Evolutionary conservation across 202 grass and related monocot genomes (phyloP).

Genomic region (Setaria viridis): DNA sequence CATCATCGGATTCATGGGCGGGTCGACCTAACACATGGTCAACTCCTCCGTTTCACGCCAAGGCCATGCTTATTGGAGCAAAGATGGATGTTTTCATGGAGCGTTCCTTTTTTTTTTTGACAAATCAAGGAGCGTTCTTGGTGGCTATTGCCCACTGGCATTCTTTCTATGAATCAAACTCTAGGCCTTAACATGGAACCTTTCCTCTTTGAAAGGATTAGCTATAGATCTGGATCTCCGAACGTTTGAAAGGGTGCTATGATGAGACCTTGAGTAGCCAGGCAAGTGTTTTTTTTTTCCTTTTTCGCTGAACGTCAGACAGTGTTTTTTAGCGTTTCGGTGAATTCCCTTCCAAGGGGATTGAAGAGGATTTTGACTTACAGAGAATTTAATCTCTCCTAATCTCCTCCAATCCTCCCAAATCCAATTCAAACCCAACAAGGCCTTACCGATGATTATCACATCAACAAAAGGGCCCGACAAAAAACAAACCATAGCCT

Average conservation of each 20-base stretch:
- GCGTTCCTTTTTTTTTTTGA: not conserved
- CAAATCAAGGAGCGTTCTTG: not conserved
- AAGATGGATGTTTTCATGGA: not conserved
- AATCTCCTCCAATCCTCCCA: too few relatives aligned
- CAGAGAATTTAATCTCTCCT: too few relatives aligned
- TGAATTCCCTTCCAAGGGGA: too few relatives aligned
- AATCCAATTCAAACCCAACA: too few relatives aligned
- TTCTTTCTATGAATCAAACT: not conserved
- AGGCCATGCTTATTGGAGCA: not conserved
- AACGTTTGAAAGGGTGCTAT: not conserved
- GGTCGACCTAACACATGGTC: not conserved
- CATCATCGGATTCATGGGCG: not conserved
- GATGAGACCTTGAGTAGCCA: not conserved
- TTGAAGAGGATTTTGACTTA: too few relatives aligned
- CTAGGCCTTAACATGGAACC: not conserved
- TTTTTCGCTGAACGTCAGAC: too few relatives aligned
- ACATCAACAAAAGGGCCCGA: not conserved
- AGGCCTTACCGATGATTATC: not conserved
- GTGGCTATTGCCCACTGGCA: not conserved
- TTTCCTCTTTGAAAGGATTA: not conserved
- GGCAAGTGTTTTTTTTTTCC: not conserved
- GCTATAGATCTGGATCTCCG: not conserved
- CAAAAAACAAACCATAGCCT: too few relatives aligned
- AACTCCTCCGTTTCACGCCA: not conserved
- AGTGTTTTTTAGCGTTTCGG: not conserved